These are phyloP conservation scores for Xylariomycetidae sp. DNA, from an alignment of 2,329 filamentous ascomycete genomes.

Conservation along the genomic window DNA sequence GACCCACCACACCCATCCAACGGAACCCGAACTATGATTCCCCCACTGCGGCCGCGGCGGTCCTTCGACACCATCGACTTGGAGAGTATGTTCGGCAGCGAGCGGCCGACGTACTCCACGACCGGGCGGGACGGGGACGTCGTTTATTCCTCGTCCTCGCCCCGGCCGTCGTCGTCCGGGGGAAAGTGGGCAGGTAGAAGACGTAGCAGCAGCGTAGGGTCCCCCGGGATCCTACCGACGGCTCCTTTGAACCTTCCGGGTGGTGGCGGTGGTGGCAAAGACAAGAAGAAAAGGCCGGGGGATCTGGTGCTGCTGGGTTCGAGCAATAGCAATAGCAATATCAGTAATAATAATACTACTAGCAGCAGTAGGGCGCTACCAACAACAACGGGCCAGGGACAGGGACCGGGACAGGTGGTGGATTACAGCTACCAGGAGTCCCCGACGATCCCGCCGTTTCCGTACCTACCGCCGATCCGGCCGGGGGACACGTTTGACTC, in stretches of 20 bases:
- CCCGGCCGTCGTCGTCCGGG: no score
- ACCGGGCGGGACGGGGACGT: no score
- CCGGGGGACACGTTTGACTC: slow-evolving; percentile 12
- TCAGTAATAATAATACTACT: neutral
- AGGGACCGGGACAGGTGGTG: neutral
- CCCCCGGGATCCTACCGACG: no score
- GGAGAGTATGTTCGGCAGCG: neutral
- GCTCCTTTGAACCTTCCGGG: no score
- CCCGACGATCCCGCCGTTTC: neutral
- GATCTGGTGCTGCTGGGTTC: neutral
- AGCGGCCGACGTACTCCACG: no score
- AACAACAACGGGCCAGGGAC: neutral
- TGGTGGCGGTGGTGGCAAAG: no score
- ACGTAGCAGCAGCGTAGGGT: no score
- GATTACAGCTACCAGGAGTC: neutral
- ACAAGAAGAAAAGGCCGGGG: no score
- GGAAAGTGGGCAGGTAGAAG: no score
- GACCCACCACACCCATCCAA: no score
- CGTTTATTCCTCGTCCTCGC: no score
- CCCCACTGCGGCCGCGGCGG: slow-evolving; percentile 9
- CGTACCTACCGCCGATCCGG: slow-evolving; percentile 8
- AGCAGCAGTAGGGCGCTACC: neutral
- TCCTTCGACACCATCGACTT: slow-evolving; percentile 12
- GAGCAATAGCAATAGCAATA: neutral
- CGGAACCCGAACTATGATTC: no score